phyloP scores from a whole-genome alignment of 179 eudicot genomes.

The Silene vulgaris region DNA sequence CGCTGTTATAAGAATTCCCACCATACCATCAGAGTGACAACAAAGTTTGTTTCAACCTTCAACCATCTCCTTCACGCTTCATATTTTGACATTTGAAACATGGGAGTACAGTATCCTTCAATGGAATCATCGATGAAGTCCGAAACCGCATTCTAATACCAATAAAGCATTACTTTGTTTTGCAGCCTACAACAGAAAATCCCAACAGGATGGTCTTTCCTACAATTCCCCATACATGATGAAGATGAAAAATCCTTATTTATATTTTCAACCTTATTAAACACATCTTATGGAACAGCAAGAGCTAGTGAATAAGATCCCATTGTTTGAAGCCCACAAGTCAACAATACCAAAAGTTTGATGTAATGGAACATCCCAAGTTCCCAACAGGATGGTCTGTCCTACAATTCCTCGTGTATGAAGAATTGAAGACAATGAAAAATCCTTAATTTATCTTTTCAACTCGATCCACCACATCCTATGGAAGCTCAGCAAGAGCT shows the following conservation, averaged over 20 bases:
- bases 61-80: background rate
- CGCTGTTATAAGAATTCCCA: too few relatives aligned
- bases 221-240: background rate
- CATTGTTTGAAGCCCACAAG: background rate
- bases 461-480: background rate
- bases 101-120: background rate
- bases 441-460: background rate
- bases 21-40: too few relatives aligned
- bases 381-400: background rate
- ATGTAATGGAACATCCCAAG: background rate
- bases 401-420: background rate
- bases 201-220: background rate
- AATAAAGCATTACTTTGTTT: background rate
- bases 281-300: background rate
- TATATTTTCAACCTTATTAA: background rate
- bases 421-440: background rate
- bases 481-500: background rate
- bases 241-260: background rate
- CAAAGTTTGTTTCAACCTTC: background rate
- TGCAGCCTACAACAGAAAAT: background rate
- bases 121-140: background rate
- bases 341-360: background rate
- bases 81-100: background rate
- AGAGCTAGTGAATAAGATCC: conserved; percentile 9
- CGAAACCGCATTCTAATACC: background rate